Percentiles rank a stretch among this genome's conserved stretches.
Conservation (phyloP, 768 basidiomycete genomes). For the Aureoboletus auriporus region DNA sequence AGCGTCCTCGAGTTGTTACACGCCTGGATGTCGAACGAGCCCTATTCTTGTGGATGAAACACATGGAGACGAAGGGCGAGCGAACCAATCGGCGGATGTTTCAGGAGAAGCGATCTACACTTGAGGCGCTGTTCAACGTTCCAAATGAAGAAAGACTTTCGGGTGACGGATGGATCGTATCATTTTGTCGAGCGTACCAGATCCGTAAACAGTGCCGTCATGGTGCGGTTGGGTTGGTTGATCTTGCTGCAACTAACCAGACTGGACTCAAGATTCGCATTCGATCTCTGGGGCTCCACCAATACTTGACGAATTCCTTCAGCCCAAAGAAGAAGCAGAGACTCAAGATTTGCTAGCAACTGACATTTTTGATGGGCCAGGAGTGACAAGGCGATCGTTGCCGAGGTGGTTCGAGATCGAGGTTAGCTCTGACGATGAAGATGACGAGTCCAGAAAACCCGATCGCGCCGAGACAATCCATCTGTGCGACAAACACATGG, state of each 20-base stretch:
- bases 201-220: slow-evolving; percentile 13
- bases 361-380: not conserved
- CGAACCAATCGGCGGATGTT: slow-evolving; percentile 10
- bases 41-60: slow-evolving; percentile 29
- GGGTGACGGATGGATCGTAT: not conserved
- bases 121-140: slow-evolving; percentile 27
- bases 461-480: no score
- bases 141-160: slow-evolving; percentile 20
- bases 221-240: slow-evolving; percentile 11
- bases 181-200: slow-evolving; percentile 1
- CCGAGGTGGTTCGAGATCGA: not conserved
- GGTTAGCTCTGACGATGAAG: not conserved
- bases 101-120: slow-evolving; percentile 6
- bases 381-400: not conserved
- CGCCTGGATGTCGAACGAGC: slow-evolving; percentile 33
- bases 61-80: slow-evolving; percentile 27
- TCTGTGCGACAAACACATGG: no score
- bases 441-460: not conserved
- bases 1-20: slow-evolving; percentile 29
- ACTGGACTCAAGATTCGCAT: no score
- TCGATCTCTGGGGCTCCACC: not conserved
- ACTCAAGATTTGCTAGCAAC: not conserved
- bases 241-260: not conserved
- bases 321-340: not conserved
- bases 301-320: not conserved